These are phyloP conservation scores for Cercospora sp. DNA, from an alignment of 2,329 filamentous ascomycete genomes.

Conservation along the genomic window DNA sequence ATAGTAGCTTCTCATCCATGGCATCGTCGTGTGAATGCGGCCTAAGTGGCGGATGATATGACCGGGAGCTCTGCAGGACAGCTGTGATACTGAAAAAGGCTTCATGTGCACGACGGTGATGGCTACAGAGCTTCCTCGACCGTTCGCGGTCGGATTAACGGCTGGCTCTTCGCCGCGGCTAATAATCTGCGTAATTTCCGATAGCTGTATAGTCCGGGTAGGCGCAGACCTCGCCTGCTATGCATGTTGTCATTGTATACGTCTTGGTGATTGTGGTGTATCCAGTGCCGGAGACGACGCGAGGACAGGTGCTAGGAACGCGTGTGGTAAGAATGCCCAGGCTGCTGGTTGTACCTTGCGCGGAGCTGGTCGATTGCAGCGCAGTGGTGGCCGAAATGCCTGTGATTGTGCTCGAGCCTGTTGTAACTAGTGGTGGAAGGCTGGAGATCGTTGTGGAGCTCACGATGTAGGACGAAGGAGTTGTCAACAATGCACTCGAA, in stretches of 20 bases:
- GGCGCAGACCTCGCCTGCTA: constrained; percentile 33
- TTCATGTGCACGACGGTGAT: background rate
- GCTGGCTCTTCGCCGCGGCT: background rate
- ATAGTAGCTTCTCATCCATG: background rate
- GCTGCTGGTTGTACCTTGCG: background rate
- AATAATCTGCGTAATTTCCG: constrained; percentile 27
- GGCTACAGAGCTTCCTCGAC: background rate
- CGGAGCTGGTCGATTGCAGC: background rate
- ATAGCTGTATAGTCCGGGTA: constrained; percentile 30
- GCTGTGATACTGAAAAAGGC: too few relatives aligned
- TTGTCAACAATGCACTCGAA: constrained; percentile 23
- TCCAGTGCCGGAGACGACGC: constrained; percentile 24
- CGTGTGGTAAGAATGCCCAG: background rate
- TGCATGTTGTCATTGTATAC: constrained; percentile 36
- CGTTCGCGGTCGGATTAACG: background rate
- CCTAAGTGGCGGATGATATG: background rate
- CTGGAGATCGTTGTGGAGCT: constrained; percentile 13
- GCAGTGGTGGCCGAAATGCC: background rate
- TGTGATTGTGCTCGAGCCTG: background rate
- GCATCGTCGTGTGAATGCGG: background rate
- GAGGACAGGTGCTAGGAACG: constrained; percentile 15
- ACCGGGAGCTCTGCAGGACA: too few relatives aligned
- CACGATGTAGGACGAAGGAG: constrained; percentile 27
- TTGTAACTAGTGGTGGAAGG: background rate
- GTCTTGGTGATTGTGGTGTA: constrained; percentile 38